Conservation (phyloP, 1,284 basidiomycete species). For the Ganoderma lingzhi region DNA sequence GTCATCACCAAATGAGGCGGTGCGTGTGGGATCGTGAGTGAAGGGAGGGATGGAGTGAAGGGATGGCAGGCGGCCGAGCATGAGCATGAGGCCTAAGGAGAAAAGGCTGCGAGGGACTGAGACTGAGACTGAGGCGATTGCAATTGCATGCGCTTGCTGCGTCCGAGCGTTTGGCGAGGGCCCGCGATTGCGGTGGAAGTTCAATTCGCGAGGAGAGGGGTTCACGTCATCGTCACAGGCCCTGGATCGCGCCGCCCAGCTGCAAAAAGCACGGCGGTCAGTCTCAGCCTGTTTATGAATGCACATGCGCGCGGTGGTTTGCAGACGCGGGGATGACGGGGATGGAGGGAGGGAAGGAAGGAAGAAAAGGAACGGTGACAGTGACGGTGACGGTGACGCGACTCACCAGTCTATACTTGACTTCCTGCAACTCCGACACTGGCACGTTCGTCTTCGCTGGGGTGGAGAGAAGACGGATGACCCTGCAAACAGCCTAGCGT, state of each 20-base stretch:
- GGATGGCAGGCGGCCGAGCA: not conserved
- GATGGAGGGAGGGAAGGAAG: not conserved
- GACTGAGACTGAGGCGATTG: not conserved
- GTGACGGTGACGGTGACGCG: not conserved
- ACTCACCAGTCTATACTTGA: conserved; percentile 12
- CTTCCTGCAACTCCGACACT: not conserved
- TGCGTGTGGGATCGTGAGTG: conserved; percentile 2
- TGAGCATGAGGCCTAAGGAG: not conserved
- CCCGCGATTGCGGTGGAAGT: not conserved
- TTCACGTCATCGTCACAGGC: conserved; percentile 8
- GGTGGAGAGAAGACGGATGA: conserved; percentile 44
- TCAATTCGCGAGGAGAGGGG: not conserved
- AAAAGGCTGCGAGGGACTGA: not conserved
- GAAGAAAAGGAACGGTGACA: not conserved
- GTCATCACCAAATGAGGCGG: not conserved
- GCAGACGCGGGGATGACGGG: not conserved
- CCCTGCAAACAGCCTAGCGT: conserved; percentile 35
- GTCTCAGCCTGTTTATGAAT: not conserved
- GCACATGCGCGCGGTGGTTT: conserved; percentile 17
- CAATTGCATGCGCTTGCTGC: not conserved
- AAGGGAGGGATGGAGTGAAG: not conserved
- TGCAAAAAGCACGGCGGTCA: conserved; percentile 28
- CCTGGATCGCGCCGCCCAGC: conserved; percentile 36
- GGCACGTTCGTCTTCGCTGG: conserved; percentile 31
- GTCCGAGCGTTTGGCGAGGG: not conserved